These are phyloP conservation scores for Arthromyces matolae DNA, from an alignment of 768 basidiomycete genomes.

Conservation along the genomic window DNA sequence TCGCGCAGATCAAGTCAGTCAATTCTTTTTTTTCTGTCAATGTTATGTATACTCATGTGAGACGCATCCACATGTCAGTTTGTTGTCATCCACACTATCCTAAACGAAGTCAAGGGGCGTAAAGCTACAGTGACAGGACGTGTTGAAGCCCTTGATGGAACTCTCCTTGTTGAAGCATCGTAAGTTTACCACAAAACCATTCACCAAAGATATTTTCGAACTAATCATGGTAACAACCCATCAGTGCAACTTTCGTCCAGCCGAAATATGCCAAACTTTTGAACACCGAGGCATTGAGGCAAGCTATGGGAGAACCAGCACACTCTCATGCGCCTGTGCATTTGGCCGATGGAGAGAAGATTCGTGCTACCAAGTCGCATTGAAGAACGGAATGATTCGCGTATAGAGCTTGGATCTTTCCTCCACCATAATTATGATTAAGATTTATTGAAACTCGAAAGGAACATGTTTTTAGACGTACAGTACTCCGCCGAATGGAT, in stretches of 20 bases:
- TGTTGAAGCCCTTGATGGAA: slow-evolving; percentile 82
- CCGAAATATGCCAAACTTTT: slow-evolving; percentile 83
- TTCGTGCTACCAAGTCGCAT: slow-evolving; percentile 14
- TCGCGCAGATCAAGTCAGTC: slow-evolving; percentile 73
- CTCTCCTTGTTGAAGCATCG: slow-evolving; percentile 78
- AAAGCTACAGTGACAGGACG: slow-evolving; percentile 69
- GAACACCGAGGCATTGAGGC: slow-evolving; percentile 52
- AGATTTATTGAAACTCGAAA: too few species aligned
- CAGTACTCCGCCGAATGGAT: too few species aligned
- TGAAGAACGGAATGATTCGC: slow-evolving; percentile 4
- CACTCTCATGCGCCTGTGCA: slow-evolving; percentile 32
- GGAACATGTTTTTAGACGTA: too few species aligned
- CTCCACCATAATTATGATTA: not conserved
- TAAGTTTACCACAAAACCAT: slow-evolving; percentile 35
- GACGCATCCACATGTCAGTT: slow-evolving; percentile 46
- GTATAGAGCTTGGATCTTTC: not conserved
- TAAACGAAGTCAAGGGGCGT: slow-evolving; percentile 69
- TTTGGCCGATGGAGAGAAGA: slow-evolving; percentile 37
- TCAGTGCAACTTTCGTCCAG: slow-evolving; percentile 85
- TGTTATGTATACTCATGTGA: not conserved
- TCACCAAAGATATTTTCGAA: not conserved
- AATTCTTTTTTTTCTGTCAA: not conserved
- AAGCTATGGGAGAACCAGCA: slow-evolving; percentile 62
- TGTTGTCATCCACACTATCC: slow-evolving; percentile 70
- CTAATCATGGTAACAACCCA: slow-evolving; percentile 3